Conservation (phyloP, 1,284 basidiomycete species). For the Ceratobasidium sp. region DNA sequence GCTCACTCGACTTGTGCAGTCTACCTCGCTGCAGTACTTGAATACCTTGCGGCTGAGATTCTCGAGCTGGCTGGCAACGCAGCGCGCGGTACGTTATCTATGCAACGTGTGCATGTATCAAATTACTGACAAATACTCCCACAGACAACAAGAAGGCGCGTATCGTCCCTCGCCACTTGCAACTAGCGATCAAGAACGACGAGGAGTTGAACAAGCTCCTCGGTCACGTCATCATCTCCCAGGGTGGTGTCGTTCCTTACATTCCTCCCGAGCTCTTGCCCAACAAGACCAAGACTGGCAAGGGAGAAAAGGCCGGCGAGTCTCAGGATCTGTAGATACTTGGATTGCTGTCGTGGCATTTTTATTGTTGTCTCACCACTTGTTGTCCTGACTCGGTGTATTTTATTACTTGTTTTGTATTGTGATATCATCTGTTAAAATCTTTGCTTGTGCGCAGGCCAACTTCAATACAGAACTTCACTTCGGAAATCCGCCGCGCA, state of each 20-base stretch:
- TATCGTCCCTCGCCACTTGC: slow-evolving; percentile 77
- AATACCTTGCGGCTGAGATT: slow-evolving; percentile 55
- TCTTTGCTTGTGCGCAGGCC: background rate
- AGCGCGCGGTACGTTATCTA: too few species aligned
- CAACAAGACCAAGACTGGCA: slow-evolving; percentile 66
- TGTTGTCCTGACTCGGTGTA: slow-evolving; percentile 41
- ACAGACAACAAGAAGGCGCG: slow-evolving; percentile 67
- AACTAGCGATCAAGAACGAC: slow-evolving; percentile 90
- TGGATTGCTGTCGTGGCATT: slow-evolving; percentile 13
- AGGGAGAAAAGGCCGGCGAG: slow-evolving; percentile 56
- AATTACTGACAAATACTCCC: too few species aligned
- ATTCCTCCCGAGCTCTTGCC: slow-evolving; percentile 64
- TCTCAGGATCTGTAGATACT: slow-evolving; percentile 43
- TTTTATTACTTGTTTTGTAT: slow-evolving; percentile 42
- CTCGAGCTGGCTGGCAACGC: slow-evolving; percentile 54
- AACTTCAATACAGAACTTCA: background rate
- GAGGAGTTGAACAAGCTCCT: slow-evolving; percentile 86
- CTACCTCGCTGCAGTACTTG: slow-evolving; percentile 53
- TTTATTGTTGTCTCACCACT: slow-evolving; percentile 36
- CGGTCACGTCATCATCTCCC: slow-evolving; percentile 88
- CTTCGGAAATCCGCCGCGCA: too few species aligned
- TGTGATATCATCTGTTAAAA: slow-evolving; percentile 34
- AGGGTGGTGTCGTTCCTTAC: slow-evolving; percentile 89
- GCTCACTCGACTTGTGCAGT: slow-evolving; percentile 35
- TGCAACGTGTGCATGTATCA: too few species aligned